Evolutionary conservation across 768 basidiomycete genomes (phyloP).

Genomic region (Lenzites betulinus): DNA sequence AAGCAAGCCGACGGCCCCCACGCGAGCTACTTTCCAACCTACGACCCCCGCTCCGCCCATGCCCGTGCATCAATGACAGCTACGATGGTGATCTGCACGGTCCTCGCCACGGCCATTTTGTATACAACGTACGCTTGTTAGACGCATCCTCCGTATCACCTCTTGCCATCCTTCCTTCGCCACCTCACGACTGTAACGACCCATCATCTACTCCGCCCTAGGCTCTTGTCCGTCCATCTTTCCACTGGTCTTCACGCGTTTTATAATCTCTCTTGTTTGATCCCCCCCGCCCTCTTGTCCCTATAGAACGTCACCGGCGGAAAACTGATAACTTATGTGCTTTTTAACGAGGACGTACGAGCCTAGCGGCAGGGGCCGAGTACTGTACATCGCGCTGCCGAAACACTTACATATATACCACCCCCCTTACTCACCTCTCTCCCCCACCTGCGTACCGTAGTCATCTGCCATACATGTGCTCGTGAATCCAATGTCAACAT

Average conservation of each 20-base stretch:
- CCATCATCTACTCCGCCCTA: not conserved
- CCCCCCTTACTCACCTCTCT: not conserved
- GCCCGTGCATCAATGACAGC: conserved; percentile 6
- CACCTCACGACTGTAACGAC: conserved; percentile 14
- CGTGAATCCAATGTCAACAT: conserved; percentile 5
- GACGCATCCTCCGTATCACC: not conserved
- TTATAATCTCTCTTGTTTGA: not conserved
- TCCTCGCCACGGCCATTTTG: not conserved
- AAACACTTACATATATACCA: not conserved
- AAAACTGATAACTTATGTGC: conserved; percentile 19
- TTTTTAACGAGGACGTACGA: conserved; percentile 4
- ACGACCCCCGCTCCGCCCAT: conserved; percentile 16
- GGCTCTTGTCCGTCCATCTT: not conserved
- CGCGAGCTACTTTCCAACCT: conserved; percentile 2
- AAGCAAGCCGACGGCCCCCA: conserved; percentile 23
- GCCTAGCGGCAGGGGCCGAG: not conserved
- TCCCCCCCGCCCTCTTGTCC: not conserved
- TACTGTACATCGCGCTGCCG: conserved; percentile 3
- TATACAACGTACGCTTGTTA: not conserved
- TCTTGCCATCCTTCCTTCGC: not conserved
- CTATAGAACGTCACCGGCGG: not conserved
- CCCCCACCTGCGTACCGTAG: not conserved
- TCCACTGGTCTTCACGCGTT: not conserved
- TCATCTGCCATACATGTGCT: not conserved
- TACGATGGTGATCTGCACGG: not conserved